These are phyloP conservation scores for Calonectria hawksworthii DNA, from an alignment of 2,329 filamentous ascomycete genomes.

Conservation along the genomic window DNA sequence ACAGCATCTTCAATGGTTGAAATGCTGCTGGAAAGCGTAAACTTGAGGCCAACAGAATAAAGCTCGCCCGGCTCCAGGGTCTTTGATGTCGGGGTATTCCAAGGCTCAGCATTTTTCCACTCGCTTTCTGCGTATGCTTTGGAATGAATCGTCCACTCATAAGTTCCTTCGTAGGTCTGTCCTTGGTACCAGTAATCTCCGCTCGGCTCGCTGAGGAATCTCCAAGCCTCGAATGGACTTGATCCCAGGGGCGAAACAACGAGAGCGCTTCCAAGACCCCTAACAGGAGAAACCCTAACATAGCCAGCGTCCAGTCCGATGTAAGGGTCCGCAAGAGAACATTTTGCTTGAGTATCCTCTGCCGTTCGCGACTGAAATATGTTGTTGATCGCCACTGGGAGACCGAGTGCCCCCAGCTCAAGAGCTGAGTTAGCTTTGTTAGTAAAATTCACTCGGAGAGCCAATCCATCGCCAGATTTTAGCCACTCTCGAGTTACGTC, in stretches of 20 bases:
- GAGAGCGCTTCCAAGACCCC: conserved; percentile 66
- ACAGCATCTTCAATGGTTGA: conserved; percentile 63
- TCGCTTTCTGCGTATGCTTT: conserved; percentile 69
- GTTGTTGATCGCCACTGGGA: conserved; percentile 73
- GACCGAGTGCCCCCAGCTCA: conserved; percentile 70
- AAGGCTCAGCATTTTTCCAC: conserved; percentile 64
- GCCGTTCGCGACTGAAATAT: conserved; percentile 68
- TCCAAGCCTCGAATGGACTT: conserved; percentile 67
- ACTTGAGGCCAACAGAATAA: conserved; percentile 66
- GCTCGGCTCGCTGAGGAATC: conserved; percentile 63
- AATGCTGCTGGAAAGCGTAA: conserved; percentile 58
- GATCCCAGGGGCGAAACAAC: conserved; percentile 67
- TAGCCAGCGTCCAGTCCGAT: conserved; percentile 72
- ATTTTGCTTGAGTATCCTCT: conserved; percentile 62
- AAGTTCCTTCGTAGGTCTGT: conserved; percentile 72
- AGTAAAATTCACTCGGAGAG: conserved; percentile 64
- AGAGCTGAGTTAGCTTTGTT: conserved; percentile 58
- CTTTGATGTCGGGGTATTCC: conserved; percentile 67
- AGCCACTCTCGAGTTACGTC: conserved; percentile 67
- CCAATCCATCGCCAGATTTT: conserved; percentile 60
- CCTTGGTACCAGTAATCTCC: conserved; percentile 60
- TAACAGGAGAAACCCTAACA: conserved; percentile 65
- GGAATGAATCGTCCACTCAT: conserved; percentile 70
- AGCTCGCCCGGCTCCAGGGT: conserved; percentile 58
- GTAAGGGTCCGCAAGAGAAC: conserved; percentile 71